Conservation (phyloP, 305 asterid species). For the Plantago lanceolata region DNA sequence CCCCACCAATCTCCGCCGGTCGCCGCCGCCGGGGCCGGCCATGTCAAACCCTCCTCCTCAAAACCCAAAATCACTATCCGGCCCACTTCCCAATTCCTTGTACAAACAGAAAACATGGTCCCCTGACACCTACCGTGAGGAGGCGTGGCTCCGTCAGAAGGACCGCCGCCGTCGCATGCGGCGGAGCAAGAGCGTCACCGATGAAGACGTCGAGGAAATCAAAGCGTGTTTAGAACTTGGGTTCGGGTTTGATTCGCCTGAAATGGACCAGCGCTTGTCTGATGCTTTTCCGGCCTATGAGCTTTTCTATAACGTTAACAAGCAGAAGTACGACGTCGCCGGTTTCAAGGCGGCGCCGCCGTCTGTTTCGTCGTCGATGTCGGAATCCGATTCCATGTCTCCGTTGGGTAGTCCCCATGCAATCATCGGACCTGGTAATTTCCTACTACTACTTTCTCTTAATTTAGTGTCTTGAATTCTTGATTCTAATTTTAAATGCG, state of each 20-base stretch:
- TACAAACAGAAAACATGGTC: conserved; percentile 69
- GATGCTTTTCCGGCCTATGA: conserved; percentile 70
- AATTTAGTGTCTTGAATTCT: no score
- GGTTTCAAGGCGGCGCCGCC: conserved; percentile 24
- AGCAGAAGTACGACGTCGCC: conserved; percentile 39
- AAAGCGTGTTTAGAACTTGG: conserved; percentile 75
- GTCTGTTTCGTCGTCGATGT: conserved; percentile 26
- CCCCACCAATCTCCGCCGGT: conserved; percentile 18
- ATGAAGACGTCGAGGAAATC: conserved; percentile 66
- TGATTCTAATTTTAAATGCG: no score
- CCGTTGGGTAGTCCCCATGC: conserved; percentile 53
- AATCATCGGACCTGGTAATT: conserved; percentile 46
- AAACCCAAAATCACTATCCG: conserved; percentile 2
- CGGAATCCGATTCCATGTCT: conserved; percentile 42
- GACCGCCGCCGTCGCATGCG: conserved; percentile 36
- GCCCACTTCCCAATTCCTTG: conserved; percentile 24
- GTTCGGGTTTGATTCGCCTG: conserved; percentile 62
- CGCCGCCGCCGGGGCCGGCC: conserved; percentile 41
- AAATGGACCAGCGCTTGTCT: conserved; percentile 56
- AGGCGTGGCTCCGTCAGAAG: conserved; percentile 60
- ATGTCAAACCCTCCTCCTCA: conserved; percentile 18
- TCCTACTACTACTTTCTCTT: no score
- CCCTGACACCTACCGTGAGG: conserved; percentile 48
- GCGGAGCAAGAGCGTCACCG: conserved; percentile 57
- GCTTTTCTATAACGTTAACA: conserved; percentile 54